These are phyloP conservation scores for Hyphopichia burtonii DNA, from an alignment of 1,139 yeast species.

Conservation along the genomic window DNA sequence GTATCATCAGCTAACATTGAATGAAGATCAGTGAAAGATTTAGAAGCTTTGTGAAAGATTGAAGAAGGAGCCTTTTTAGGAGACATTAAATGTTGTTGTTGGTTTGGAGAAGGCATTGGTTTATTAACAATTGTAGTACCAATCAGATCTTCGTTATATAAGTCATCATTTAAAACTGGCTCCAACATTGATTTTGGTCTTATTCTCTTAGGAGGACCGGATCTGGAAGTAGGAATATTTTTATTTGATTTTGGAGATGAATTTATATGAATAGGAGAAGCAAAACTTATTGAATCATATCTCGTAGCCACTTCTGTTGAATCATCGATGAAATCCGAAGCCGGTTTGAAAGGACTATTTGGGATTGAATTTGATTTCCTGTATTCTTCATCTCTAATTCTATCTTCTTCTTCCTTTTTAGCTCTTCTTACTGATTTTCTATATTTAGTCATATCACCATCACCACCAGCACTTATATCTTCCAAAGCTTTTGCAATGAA, in stretches of 20 bases:
- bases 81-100: conserved; percentile 8
- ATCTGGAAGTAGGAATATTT: conserved; percentile 4
- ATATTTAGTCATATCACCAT: conserved; percentile 52
- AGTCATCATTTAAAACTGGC: conserved; percentile 8
- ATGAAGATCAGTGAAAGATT: conserved; percentile 32
- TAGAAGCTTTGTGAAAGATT: conserved; percentile 22
- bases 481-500: conserved; percentile 61
- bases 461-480: conserved; percentile 64
- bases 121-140: conserved; percentile 15
- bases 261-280: conserved; percentile 10
- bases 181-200: conserved; percentile 48
- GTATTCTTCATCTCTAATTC: conserved; percentile 3
- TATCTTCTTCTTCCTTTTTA: conserved; percentile 12
- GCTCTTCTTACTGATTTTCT: conserved; percentile 37
- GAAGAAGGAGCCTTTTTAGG: conserved; percentile 13
- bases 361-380: conserved; percentile 21
- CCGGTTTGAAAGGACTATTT: conserved; percentile 10
- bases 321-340: conserved; percentile 36
- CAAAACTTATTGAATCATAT: conserved; percentile 34
- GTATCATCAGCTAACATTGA: conserved; percentile 25
- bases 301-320: conserved; percentile 35
- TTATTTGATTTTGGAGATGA: conserved; percentile 2
- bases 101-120: conserved; percentile 4
- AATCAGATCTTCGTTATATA: conserved; percentile 13
- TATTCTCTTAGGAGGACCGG: conserved; percentile 1